Evolutionary conservation across 805 yeast genomes (phyloP).

Genomic region (Ogataea ganodermae): DNA sequence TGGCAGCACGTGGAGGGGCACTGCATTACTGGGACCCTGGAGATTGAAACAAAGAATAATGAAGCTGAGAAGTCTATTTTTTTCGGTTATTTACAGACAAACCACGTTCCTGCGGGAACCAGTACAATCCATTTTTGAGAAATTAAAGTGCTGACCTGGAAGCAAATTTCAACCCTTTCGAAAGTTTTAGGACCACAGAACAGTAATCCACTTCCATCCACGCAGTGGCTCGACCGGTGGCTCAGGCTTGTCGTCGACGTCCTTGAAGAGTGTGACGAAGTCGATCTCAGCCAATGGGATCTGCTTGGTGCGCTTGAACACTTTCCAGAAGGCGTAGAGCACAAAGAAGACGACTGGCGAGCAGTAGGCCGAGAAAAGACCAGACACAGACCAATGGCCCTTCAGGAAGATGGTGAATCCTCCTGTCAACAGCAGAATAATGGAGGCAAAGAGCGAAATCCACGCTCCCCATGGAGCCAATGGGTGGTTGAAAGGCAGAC

Average conservation of each 20-base stretch:
- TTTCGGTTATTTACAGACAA: no score
- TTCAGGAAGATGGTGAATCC: conserved; percentile 40
- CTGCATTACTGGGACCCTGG: no score
- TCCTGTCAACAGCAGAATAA: conserved; percentile 36
- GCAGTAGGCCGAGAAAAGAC: conserved; percentile 27
- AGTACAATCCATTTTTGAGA: neutral
- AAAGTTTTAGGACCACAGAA: conserved; percentile 15
- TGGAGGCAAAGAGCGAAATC: conserved; percentile 32
- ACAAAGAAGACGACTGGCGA: conserved; percentile 32
- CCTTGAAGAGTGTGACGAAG: conserved; percentile 36
- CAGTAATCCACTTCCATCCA: conserved; percentile 20
- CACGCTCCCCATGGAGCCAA: conserved; percentile 36
- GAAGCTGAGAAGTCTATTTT: no score
- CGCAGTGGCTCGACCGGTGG: conserved; percentile 17
- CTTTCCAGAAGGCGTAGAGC: conserved; percentile 37
- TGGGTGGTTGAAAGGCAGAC: conserved; percentile 36
- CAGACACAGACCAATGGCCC: conserved; percentile 31
- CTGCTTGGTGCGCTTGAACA: conserved; percentile 35
- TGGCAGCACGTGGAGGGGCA: no score
- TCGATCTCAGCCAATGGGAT: conserved; percentile 44
- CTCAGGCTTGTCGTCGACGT: conserved; percentile 36
- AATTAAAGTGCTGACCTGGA: neutral
- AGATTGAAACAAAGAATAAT: no score
- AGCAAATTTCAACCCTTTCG: neutral
- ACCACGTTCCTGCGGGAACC: no score